Evolutionary conservation across 805 yeast genomes (phyloP), one percentile per base, ranked within the genome.

Genomic region (Debaryomyces tyrocola): DNA sequence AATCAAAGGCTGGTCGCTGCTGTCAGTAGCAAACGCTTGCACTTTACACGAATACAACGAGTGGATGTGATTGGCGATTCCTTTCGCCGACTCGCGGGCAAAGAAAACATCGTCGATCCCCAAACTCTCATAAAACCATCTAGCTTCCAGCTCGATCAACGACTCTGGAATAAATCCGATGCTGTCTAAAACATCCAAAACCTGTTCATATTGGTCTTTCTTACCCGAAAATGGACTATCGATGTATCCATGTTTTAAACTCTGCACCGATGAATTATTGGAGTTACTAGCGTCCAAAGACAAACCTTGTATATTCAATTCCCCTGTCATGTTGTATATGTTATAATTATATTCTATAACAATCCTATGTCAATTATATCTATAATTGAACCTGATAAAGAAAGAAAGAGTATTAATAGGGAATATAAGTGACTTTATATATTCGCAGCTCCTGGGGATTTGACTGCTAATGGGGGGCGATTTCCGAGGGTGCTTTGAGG

Each of bases 21-120:
- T 44, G 40, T 51, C 61, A 37, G 57, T 55, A 20, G 65, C 59
- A 48, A 67, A 88, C 6, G 96, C 96, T 56, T 92, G 94, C 44
- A 94, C 79, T 64, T 94, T 94, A 47, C 97, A 91, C 29, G 97
- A 88, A 68, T 92, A 92, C 45, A 92, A 75, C 8, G 97, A 87
- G 60, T 87, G 87, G 56, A 92, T 88, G 60, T 91, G 90, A 45
- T 85, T 79, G 14, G 88, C 91, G 54, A 92, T 87, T 50, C 85
- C 87, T 44, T 78, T 82, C 11, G 91, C 86, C 4, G 87, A 73
- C 62, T 92, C 97, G 52, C 86, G 82, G 37, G 94, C 94, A 63
- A 92, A 91, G 67, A 87, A 92, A 27, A 89, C 85, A 61, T 90
- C 97, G 62, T 91, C 97, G 49, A 92, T 90, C 21, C 97, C 97